These are phyloP conservation scores for Acer yangbiense DNA, from an alignment of 345 rosid genomes.

Conservation along the genomic window DNA sequence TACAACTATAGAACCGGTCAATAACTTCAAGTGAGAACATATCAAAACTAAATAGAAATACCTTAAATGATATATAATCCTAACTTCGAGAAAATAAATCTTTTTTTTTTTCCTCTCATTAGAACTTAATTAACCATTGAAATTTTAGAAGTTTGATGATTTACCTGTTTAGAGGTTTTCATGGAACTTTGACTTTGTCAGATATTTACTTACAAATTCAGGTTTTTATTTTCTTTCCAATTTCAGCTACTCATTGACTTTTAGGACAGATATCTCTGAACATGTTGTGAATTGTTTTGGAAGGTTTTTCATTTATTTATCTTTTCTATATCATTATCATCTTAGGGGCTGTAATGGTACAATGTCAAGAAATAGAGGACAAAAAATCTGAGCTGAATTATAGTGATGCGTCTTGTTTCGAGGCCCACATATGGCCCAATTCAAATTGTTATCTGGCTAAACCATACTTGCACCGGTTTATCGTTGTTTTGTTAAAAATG, in stretches of 20 bases:
- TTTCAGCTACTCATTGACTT: background rate
- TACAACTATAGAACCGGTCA: too few species aligned
- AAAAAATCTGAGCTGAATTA: slow-evolving; percentile 25
- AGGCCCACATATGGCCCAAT: too few species aligned
- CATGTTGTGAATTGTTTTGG: background rate
- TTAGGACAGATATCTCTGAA: background rate
- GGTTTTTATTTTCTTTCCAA: background rate
- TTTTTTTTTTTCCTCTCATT: background rate
- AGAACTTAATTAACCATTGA: too few species aligned
- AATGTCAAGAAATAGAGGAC: slow-evolving; percentile 27
- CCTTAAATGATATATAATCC: too few species aligned
- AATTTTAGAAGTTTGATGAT: too few species aligned
- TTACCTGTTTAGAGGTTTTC: background rate
- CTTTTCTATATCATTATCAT: background rate
- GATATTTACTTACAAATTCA: background rate
- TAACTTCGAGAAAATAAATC: background rate
- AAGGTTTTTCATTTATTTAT: background rate
- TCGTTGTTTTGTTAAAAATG: too few species aligned
- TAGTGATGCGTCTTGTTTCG: slow-evolving; percentile 20
- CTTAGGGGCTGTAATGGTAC: slow-evolving; percentile 41
- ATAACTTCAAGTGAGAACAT: too few species aligned
- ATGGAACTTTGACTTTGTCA: background rate
- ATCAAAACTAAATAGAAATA: background rate
- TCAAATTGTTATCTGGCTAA: too few species aligned
- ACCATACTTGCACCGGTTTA: too few species aligned